phyloP scores from a whole-genome alignment of 495 filamentous ascomycete genomes.

The Xylaria nigripes region DNA sequence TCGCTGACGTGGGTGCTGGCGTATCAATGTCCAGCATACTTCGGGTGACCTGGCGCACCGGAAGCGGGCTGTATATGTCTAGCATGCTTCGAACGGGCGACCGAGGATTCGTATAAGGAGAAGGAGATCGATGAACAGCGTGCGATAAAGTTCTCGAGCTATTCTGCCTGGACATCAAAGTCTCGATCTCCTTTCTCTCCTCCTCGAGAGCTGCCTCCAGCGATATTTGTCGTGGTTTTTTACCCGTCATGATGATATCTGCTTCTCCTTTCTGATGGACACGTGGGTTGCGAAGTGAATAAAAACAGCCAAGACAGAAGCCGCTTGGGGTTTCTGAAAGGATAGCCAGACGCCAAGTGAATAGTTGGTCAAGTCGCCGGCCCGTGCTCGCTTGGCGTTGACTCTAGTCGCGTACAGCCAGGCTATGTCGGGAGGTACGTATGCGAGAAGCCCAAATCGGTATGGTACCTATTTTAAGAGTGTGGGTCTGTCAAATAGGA shows the following conservation, averaged over 20 bases:
- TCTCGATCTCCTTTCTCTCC: constrained; percentile 62
- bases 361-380: not conserved
- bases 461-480: not conserved
- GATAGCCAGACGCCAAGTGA: not conserved
- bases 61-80: constrained; percentile 36
- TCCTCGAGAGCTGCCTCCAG: constrained; percentile 65
- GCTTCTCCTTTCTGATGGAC: not conserved
- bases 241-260: constrained; percentile 17
- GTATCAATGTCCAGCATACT: constrained; percentile 54
- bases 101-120: constrained; percentile 40
- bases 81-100: constrained; percentile 51
- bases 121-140: constrained; percentile 35
- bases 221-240: constrained; percentile 41
- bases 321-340: not conserved
- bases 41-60: constrained; percentile 38
- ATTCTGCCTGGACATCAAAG: constrained; percentile 41
- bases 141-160: constrained; percentile 28
- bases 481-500: constrained; percentile 13
- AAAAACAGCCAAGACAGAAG: not conserved
- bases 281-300: not conserved
- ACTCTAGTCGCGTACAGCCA: not conserved
- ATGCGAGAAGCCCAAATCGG: not conserved
- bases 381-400: not conserved
- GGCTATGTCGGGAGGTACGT: not conserved
- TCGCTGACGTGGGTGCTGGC: constrained; percentile 21